phyloP scores from a whole-genome alignment of 2,329 filamentous ascomycete genomes.

The Lecanicillium sp. region DNA sequence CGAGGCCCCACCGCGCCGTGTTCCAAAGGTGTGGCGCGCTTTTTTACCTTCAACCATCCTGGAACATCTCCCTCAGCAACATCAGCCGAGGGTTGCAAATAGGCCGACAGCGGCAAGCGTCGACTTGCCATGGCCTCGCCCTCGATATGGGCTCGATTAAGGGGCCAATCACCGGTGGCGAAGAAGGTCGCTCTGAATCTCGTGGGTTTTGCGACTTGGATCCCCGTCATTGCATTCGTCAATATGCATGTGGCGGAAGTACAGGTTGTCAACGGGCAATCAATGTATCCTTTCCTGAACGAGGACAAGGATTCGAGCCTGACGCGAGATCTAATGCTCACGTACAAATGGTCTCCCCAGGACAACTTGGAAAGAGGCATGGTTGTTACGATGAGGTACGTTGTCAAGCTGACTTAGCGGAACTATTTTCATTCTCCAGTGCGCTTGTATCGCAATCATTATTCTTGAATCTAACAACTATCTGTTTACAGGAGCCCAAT shows the following conservation, averaged over 20 bases:
- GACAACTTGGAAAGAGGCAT: slow-evolving; percentile 60
- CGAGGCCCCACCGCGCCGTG: no score
- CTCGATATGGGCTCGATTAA: no score
- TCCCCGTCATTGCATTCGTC: slow-evolving; percentile 55
- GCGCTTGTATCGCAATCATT: not conserved
- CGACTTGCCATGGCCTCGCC: slow-evolving; percentile 22
- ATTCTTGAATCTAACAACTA: no score
- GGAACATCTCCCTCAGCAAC: no score
- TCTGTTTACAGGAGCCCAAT: slow-evolving; percentile 52
- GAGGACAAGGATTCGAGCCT: slow-evolving; percentile 51
- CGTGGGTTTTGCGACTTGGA: slow-evolving; percentile 50
- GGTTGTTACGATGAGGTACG: slow-evolving; percentile 63
- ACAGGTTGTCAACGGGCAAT: slow-evolving; percentile 50
- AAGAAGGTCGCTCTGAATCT: slow-evolving; percentile 35
- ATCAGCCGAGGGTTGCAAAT: no score
- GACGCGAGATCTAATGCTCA: slow-evolving; percentile 48
- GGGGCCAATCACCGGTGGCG: slow-evolving; percentile 4
- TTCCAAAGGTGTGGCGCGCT: no score
- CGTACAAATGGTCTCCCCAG: slow-evolving; percentile 50
- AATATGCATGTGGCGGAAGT: slow-evolving; percentile 53
- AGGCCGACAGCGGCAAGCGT: no score
- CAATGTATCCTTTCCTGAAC: slow-evolving; percentile 75
- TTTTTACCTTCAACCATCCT: no score
- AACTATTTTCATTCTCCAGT: not conserved
- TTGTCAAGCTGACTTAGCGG: not conserved